Percentiles rank a stretch among this genome's conserved stretches.
Conservation (phyloP, 176 grass and related monocot genomes). For the Carex littledalei region DNA sequence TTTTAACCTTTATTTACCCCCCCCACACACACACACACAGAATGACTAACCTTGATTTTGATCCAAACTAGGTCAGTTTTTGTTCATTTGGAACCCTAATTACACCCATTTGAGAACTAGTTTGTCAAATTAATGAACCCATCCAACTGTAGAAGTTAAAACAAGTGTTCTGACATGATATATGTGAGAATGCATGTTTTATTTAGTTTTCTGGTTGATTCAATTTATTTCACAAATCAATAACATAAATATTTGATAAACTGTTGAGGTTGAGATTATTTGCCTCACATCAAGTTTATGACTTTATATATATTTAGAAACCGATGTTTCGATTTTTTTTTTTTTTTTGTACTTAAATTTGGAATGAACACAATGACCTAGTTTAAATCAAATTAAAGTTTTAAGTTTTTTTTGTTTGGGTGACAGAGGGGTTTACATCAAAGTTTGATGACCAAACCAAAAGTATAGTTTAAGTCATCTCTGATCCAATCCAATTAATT, state of each 20-base stretch:
- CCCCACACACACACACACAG: background rate
- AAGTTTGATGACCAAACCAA: conserved; percentile 6
- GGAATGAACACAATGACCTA: background rate
- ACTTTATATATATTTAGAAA: background rate
- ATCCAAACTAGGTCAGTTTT: background rate
- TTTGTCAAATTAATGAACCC: background rate
- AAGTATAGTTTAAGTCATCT: conserved; percentile 32
- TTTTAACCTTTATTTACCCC: background rate
- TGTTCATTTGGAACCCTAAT: background rate
- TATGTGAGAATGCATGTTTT: background rate
- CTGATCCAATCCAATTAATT: background rate
- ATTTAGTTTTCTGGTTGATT: background rate
- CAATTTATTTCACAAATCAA: background rate
- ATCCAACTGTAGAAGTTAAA: background rate
- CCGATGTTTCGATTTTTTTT: background rate
- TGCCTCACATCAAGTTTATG: background rate
- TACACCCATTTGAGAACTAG: background rate
- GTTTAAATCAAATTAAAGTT: background rate
- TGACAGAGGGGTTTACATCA: background rate
- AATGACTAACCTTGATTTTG: background rate
- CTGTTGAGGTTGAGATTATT: background rate
- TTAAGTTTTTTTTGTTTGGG: background rate
- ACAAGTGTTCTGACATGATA: background rate
- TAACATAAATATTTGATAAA: background rate
- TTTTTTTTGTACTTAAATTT: background rate